Evolutionary conservation across 352 stramenopile species (phyloP).

Genomic region (Pythium vanterpoolii): DNA sequence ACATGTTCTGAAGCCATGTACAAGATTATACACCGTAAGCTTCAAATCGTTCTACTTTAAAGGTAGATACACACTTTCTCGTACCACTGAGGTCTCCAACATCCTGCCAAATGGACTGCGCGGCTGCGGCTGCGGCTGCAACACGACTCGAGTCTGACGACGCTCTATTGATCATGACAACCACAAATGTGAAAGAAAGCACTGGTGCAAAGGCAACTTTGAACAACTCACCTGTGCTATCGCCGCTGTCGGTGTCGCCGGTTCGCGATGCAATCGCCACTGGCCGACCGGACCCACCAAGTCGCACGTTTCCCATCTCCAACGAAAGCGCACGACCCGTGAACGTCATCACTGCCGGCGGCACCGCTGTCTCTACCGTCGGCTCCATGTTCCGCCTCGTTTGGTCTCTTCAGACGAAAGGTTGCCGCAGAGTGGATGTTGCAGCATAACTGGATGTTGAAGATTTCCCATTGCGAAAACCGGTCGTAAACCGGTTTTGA

Average conservation of each 20-base stretch:
- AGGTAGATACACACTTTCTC: neutral
- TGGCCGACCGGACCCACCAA: constrained; percentile 45
- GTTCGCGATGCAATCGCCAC: constrained; percentile 22
- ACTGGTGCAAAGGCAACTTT: too few species aligned
- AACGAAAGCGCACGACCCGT: constrained; percentile 30
- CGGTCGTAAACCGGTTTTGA: constrained; percentile 1
- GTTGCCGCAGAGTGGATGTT: constrained; percentile 9
- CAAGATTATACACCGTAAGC: neutral
- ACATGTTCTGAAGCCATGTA: neutral
- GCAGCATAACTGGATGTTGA: constrained; percentile 8
- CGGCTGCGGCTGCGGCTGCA: constrained; percentile 40
- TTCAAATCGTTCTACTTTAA: neutral
- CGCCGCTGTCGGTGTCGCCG: neutral
- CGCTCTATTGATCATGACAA: neutral
- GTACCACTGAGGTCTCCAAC: constrained; percentile 34
- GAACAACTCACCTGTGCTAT: neutral
- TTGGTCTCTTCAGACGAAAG: neutral
- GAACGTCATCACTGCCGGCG: constrained; percentile 18
- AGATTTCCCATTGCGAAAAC: neutral
- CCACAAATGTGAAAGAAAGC: neutral
- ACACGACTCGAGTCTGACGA: constrained; percentile 22
- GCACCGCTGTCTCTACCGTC: neutral
- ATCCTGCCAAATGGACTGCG: constrained; percentile 42
- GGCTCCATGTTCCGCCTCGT: constrained; percentile 9
- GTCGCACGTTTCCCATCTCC: constrained; percentile 46